Percentiles rank a stretch among this genome's conserved stretches.
These are phyloP conservation scores for Eremothecium sinecaudum DNA, from an alignment of 1,139 yeast species.

Conservation along the genomic window DNA sequence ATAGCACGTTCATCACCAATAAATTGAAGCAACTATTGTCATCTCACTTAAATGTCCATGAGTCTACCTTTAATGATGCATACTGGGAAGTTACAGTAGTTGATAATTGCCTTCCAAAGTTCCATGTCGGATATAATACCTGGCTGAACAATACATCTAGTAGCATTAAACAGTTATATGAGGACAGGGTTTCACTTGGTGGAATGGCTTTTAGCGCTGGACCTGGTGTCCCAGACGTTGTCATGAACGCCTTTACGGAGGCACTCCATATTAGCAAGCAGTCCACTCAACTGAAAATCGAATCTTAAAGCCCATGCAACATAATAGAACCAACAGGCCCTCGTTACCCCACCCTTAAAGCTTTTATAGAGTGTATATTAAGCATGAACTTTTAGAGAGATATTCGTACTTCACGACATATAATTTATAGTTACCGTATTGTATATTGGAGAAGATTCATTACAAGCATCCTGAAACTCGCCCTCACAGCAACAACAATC, in stretches of 20 bases:
- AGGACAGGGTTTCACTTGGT: constrained; percentile 48
- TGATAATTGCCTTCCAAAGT: constrained; percentile 69
- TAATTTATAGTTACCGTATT: too few relatives aligned
- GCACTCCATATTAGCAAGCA: too few relatives aligned
- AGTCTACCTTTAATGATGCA: constrained; percentile 32
- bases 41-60: constrained; percentile 42
- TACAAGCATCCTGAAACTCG: too few relatives aligned
- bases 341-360: too few relatives aligned
- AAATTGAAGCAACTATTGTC: constrained; percentile 41
- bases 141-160: constrained; percentile 36
- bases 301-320: too few relatives aligned
- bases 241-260: constrained; percentile 49
- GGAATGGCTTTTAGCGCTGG: constrained; percentile 82
- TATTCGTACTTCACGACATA: too few relatives aligned
- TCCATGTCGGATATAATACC: constrained; percentile 58
- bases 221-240: constrained; percentile 85
- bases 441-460: too few relatives aligned
- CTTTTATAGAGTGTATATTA: too few relatives aligned
- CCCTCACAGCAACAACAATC: too few relatives aligned
- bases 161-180: constrained; percentile 32
- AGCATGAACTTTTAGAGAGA: too few relatives aligned
- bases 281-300: too few relatives aligned
- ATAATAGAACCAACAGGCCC: too few relatives aligned
- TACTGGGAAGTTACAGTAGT: constrained; percentile 27
- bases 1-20: constrained; percentile 36